Conservation (phyloP, 2,329 filamentous ascomycete species). For the Exophiala mesophila region DNA sequence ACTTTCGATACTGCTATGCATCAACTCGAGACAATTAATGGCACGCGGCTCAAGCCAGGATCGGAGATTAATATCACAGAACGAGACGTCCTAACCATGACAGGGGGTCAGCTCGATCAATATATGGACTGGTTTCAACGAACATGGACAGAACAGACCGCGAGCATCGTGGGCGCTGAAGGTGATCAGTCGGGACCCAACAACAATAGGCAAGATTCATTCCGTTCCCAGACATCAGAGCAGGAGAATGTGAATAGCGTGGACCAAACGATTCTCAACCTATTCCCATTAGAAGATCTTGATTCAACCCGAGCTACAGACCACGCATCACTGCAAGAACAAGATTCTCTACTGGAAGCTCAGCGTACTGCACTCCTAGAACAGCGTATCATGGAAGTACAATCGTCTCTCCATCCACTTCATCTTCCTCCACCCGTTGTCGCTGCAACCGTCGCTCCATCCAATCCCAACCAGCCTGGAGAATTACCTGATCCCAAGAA, state of each 20-base stretch:
- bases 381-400: constrained; percentile 33
- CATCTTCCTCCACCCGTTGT: background rate
- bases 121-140: constrained; percentile 76
- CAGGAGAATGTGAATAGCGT: constrained; percentile 23
- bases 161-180: too few relatives aligned
- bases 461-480: constrained; percentile 32
- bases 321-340: constrained; percentile 4
- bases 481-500: constrained; percentile 31
- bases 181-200: too few relatives aligned
- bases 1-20: constrained; percentile 7
- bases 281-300: constrained; percentile 21
- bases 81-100: constrained; percentile 59
- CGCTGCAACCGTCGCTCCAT: constrained; percentile 12
- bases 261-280: constrained; percentile 29
- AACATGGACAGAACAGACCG: too few relatives aligned
- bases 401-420: constrained; percentile 41
- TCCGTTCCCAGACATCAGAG: too few relatives aligned
- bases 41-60: constrained; percentile 30
- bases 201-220: too few relatives aligned
- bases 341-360: constrained; percentile 14
- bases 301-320: background rate
- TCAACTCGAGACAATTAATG: background rate
- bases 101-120: constrained; percentile 59
- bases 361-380: constrained; percentile 23
- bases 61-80: constrained; percentile 55